Percentiles rank a stretch among this genome's conserved stretches.
phyloP scores from a whole-genome alignment of 495 filamentous ascomycete species.

The Lasiosphaeria miniovina region DNA sequence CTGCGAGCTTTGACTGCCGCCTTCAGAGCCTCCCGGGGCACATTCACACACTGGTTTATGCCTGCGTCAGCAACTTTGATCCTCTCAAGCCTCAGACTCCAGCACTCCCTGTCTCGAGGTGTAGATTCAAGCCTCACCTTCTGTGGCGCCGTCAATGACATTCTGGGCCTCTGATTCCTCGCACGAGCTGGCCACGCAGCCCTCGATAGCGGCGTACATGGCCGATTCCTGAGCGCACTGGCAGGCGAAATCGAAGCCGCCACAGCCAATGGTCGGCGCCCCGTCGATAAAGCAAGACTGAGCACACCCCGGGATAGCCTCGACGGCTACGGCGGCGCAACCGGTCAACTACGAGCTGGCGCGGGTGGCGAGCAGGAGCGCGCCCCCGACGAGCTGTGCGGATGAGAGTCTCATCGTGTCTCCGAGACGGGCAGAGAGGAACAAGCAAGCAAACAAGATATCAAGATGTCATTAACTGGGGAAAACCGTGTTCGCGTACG shows the following conservation, averaged over 20 bases:
- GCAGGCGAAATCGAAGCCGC: conserved; percentile 29
- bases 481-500: too few species aligned
- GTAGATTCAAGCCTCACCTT: conserved; percentile 13
- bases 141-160: conserved; percentile 27
- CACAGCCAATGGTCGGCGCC: conserved; percentile 27
- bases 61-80: too few species aligned
- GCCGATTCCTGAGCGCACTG: conserved; percentile 29
- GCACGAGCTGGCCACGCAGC: conserved; percentile 28
- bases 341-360: conserved; percentile 7
- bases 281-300: conserved; percentile 30
- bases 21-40: neutral
- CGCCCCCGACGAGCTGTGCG: conserved; percentile 4
- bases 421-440: neutral
- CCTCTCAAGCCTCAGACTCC: too few species aligned
- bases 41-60: conserved; percentile 15
- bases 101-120: neutral
- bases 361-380: conserved; percentile 5
- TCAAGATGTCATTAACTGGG: too few species aligned
- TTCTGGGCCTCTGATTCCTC: conserved; percentile 18
- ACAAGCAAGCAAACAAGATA: too few species aligned
- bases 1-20: neutral
- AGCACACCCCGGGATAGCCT: conserved; percentile 29
- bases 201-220: conserved; percentile 27
- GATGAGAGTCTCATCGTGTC: conserved; percentile 17
- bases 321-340: conserved; percentile 27